Percentiles rank a stretch among this genome's conserved stretches.
phyloP scores from a whole-genome alignment of 129 eudicot species.

The Tanacetum coccineum region DNA sequence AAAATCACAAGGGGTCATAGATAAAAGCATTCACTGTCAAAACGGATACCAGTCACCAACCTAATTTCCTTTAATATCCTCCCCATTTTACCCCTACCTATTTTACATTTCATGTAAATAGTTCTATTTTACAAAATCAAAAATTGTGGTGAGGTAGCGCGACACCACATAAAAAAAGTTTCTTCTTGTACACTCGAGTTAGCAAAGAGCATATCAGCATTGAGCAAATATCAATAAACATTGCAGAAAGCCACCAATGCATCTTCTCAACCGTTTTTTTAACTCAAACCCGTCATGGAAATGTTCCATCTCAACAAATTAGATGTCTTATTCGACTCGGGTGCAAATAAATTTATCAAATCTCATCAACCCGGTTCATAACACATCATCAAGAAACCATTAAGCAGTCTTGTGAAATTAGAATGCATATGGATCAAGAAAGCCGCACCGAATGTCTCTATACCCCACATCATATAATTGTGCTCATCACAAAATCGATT shows the following conservation, averaged over 20 bases:
- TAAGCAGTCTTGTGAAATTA: conserved; percentile 12
- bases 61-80: conserved; percentile 28
- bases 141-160: conserved; percentile 34
- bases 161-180: conserved; percentile 33
- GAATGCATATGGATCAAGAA: conserved; percentile 16
- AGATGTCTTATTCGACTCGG: too few species aligned
- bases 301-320: conserved; percentile 12
- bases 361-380: conserved; percentile 4
- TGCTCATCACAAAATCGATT: conserved; percentile 28
- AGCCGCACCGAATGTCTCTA: conserved; percentile 16
- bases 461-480: conserved; percentile 19
- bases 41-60: conserved; percentile 19
- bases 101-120: conserved; percentile 51
- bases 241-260: conserved; percentile 43
- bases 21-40: conserved; percentile 29
- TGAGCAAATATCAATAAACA: conserved; percentile 36
- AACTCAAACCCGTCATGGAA: conserved; percentile 19
- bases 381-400: conserved; percentile 11
- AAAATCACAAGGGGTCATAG: conserved; percentile 23
- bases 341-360: conserved; percentile 4
- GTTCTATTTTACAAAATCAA: conserved; percentile 57
- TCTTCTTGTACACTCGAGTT: conserved; percentile 35
- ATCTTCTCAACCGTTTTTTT: conserved; percentile 14
- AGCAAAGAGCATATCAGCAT: conserved; percentile 35
- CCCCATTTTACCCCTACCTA: conserved; percentile 37